Percentiles rank a stretch among this genome's conserved stretches.
Conservation (phyloP, 225 moss, liverwort and hornwort genomes). For the Pseudoscleropodium purum region DNA sequence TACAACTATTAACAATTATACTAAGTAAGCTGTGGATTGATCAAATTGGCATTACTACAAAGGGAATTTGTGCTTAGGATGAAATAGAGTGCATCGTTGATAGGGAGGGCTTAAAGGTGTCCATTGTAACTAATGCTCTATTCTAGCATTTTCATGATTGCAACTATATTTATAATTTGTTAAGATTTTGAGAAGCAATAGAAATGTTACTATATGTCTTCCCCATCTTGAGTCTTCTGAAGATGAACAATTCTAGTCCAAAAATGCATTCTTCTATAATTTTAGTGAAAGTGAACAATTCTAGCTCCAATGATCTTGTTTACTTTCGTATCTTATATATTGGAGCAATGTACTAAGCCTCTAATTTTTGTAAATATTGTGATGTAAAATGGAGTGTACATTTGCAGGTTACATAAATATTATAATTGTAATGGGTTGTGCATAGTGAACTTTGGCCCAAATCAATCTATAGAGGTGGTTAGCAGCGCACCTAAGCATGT, state of each 20-base stretch:
- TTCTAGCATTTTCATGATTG: background rate
- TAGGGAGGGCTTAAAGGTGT: background rate
- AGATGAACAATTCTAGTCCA: background rate
- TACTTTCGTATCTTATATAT: background rate
- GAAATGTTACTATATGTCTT: background rate
- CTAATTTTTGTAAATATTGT: background rate
- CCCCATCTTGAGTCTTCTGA: background rate
- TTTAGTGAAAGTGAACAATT: background rate
- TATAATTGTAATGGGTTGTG: slow-evolving; percentile 60
- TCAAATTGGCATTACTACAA: background rate
- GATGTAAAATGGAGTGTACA: background rate
- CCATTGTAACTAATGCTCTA: background rate
- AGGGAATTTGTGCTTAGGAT: background rate
- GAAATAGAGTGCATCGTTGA: background rate
- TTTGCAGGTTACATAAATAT: slow-evolving; percentile 61
- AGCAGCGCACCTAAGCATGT: slow-evolving; percentile 62
- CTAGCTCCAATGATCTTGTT: background rate
- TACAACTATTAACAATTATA: slow-evolving; percentile 51
- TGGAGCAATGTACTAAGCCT: background rate
- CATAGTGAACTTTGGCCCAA: slow-evolving; percentile 44
- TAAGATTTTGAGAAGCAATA: background rate
- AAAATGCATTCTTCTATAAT: background rate
- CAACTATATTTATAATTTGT: background rate
- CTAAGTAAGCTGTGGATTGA: slow-evolving; percentile 32
- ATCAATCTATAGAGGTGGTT: slow-evolving; percentile 70